Evolutionary conservation across 768 basidiomycete genomes (phyloP), one percentile per base, ranked within the genome.

Genomic region (Tulasnella sp.): DNA sequence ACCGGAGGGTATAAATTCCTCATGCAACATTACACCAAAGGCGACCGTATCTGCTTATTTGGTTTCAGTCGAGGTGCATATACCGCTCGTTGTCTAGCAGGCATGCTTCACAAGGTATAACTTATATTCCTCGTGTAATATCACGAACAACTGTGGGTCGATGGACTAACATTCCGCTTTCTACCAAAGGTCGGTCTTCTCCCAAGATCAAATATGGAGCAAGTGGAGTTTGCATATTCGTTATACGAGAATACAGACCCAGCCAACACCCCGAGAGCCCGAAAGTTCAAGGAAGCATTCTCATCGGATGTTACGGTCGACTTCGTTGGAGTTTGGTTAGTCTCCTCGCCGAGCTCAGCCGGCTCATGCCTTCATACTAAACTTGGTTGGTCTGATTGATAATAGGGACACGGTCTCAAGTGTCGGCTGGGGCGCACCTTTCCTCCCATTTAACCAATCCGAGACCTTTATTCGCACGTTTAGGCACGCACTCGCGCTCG

Each of bases 361-460:
- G 9, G 17, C 19, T 52, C n/a, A 68, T n/a, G 11, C 14, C 35
- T 3, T n/a, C 9, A 36, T 34, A 1, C 35, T 37, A 11, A 14
- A 17, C 26, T 29, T 9, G 11, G 22, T 7, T 34, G n/a, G 17
- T 29, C 6, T 0, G 39, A 17, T 37, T 1, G 19, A 12, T 22
- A 59, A 32, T 34, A 67, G 67, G 67, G 69, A 70, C 26, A 70
- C 69, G 0, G 69, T 70, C 19, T 22, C 41, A 19, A 26, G 42
- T 22, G 41, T 44, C 22, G 69, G 69, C 16, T n/a, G 29, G 22
- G 67, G n/a, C 29, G 37, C 26, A n/a, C 71, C 64, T 19, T 22
- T 22, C 19, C 74, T 78, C 4, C 77, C 77, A 0, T 78, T 78
- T 71, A 70, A 76, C 1, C 22, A 22, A 29, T 74, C 75, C 22